Evolutionary conservation across 495 filamentous ascomycete genomes (phyloP).

Genomic region (Neurospora sp.): DNA sequence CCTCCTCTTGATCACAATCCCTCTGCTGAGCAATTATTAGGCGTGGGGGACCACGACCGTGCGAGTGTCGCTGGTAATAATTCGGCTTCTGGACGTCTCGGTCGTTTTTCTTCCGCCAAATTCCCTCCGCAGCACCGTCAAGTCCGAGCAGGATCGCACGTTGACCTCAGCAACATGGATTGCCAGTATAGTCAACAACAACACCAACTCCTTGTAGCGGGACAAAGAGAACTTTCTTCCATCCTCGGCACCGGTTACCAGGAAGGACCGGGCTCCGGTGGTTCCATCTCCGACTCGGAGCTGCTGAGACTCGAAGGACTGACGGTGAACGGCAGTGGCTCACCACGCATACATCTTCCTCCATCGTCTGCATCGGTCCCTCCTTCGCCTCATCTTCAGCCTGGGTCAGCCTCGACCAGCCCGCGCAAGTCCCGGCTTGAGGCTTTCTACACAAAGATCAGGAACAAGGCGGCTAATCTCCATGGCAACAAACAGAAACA

Average conservation of each 20-base stretch:
- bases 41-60: neutral
- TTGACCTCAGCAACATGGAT: neutral
- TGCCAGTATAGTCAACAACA: constrained; percentile 1
- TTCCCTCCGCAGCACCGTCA: neutral
- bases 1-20: neutral
- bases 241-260: constrained; percentile 1
- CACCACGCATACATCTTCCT: constrained; percentile 20
- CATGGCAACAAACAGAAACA: constrained; percentile 11
- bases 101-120: neutral
- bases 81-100: neutral
- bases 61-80: neutral
- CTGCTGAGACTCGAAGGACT: constrained; percentile 35
- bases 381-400: constrained; percentile 13
- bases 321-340: constrained; percentile 21
- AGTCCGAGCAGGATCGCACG: neutral
- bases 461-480: constrained; percentile 18
- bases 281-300: constrained; percentile 38
- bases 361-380: constrained; percentile 17
- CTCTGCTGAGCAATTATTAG: neutral
- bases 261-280: constrained; percentile 12
- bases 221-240: neutral
- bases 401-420: constrained; percentile 3
- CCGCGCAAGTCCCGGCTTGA: constrained; percentile 19
- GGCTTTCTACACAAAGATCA: constrained; percentile 17
- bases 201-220: neutral